Base-by-base conservation (phyloP, 2,329 filamentous ascomycete species). In the Monilinia vaccinii-corymbosi region DNA sequence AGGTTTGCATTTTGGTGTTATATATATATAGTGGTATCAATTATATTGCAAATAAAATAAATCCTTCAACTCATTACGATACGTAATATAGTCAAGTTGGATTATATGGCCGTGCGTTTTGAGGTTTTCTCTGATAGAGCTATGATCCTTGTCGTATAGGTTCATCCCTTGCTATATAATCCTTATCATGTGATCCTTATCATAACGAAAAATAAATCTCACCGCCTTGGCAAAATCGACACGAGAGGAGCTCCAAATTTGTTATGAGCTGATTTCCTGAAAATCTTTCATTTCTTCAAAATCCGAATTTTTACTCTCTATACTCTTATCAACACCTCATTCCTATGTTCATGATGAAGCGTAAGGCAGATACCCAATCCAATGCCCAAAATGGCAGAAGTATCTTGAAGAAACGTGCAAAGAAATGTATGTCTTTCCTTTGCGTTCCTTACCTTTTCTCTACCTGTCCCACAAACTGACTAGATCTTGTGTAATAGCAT, bases 351-450 rank as follows among this genome's bases (percentile, higher is more conserved):
- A 75, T 65, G 7, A 83, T 83, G 80, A 85, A 85, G 75, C 80
- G 82, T 75, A 85, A 85, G 72, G 81, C 82, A 62, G 77, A 79
- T 50, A 71, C 73, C 62, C 74, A 77, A 64, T 70, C 71, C 56
- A 73, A 71, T 63, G 73, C 73, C 69, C 76, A 75, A 61, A 65
- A 65, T 63, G 66, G 65, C 61, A 70, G 77, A 73, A 66, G 73
- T 73, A 64, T 69, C 70, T 57, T 70, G 64, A 81, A 78, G 71
- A 85, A 84, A 73, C 81, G 80, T 71, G 72, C 78, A 66, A 76
- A 76, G 69, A 73, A 67, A 61, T 71, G 74, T 76, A 73, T 66
- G 73, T 65, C 13, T 62, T 45, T 21, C 49, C 45, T 58, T 66
- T 73, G 65, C 13, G 62, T 45, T 21, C 49, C 45, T 58, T 45